Conservation (phyloP, 768 basidiomycete genomes). For the Mycena chlorophos region DNA sequence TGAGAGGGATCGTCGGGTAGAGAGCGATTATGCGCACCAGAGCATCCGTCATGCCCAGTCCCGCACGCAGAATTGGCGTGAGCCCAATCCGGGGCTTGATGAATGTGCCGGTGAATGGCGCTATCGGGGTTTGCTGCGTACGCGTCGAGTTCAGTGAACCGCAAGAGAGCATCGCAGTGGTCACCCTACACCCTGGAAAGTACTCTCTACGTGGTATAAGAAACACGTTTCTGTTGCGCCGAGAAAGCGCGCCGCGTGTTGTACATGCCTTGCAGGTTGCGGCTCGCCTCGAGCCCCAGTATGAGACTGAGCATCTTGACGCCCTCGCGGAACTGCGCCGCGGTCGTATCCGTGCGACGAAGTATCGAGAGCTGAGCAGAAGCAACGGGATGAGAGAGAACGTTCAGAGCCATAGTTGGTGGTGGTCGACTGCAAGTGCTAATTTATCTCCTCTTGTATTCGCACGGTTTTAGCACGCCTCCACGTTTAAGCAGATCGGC, state of each 20-base stretch:
- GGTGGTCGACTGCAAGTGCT: constrained; percentile 16
- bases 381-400: constrained; percentile 70
- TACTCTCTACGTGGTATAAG: constrained; percentile 35
- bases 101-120: constrained; percentile 70
- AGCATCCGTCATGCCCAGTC: constrained; percentile 90
- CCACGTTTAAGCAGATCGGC: constrained; percentile 50
- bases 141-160: constrained; percentile 5
- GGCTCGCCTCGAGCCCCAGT: constrained; percentile 81
- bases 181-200: constrained; percentile 62
- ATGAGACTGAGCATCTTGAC: constrained; percentile 75
- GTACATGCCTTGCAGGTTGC: constrained; percentile 48
- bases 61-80: constrained; percentile 90
- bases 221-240: neutral
- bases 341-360: constrained; percentile 54
- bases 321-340: constrained; percentile 83
- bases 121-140: constrained; percentile 73
- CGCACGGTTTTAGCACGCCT: constrained; percentile 77
- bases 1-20: constrained; percentile 1
- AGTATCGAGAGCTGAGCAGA: constrained; percentile 74
- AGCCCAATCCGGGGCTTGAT: constrained; percentile 82
- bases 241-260: neutral
- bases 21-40: constrained; percentile 40
- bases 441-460: constrained; percentile 80
- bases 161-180: neutral
- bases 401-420: constrained; percentile 40